These are phyloP conservation scores for Kazachstania psychrophila DNA, from an alignment of 805 yeast species.

Conservation along the genomic window DNA sequence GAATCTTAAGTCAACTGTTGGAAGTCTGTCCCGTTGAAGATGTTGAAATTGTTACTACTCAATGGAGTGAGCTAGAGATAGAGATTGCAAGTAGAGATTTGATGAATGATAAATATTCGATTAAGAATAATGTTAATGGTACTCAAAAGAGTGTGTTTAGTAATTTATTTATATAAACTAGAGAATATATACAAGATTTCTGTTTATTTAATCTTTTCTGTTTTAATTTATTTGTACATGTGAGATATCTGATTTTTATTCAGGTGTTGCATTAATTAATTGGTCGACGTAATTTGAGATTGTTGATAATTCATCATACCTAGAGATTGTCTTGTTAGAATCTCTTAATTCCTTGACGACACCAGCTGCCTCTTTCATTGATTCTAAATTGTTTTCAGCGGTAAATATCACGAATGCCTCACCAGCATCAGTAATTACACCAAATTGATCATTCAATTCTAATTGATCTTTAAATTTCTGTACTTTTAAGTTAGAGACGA, in stretches of 20 bases:
- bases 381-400: slow-evolving; percentile 35
- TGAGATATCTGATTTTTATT: neutral
- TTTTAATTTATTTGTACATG: neutral
- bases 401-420: slow-evolving; percentile 43
- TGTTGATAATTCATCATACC: slow-evolving; percentile 31
- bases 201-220: neutral
- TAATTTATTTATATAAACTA: too few species aligned
- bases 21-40: slow-evolving; percentile 46
- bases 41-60: slow-evolving; percentile 45
- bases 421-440: slow-evolving; percentile 22
- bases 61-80: slow-evolving; percentile 49
- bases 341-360: slow-evolving; percentile 42
- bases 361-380: slow-evolving; percentile 33
- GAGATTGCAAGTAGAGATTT: slow-evolving; percentile 31
- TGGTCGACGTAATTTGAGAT: slow-evolving; percentile 26
- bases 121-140: too few species aligned
- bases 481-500: slow-evolving; percentile 60
- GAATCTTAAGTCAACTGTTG: slow-evolving; percentile 44
- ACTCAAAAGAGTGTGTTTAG: too few species aligned
- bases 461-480: slow-evolving; percentile 39
- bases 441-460: neutral
- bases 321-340: slow-evolving; percentile 25
- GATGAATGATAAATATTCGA: slow-evolving; percentile 16
- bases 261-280: slow-evolving; percentile 15
- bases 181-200: too few species aligned